Evolutionary conservation across 352 stramenopile genomes (phyloP).

Genomic region (Phytophthora cryptogea): DNA sequence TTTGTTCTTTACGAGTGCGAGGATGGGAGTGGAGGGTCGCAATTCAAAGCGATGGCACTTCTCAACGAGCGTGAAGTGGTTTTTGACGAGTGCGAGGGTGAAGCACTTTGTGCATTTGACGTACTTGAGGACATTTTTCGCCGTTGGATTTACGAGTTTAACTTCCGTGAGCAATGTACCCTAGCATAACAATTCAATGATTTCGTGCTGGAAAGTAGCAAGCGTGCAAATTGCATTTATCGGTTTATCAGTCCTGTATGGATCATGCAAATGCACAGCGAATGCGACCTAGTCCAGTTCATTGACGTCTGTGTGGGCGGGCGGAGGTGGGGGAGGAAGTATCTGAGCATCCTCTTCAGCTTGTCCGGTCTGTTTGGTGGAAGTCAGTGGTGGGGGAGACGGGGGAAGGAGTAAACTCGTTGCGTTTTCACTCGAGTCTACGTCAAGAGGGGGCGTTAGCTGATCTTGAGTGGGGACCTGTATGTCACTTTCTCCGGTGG

Average conservation of each 20-base stretch:
- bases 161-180: conserved; percentile 59
- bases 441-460: neutral
- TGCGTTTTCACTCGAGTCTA: neutral
- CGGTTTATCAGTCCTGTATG: conserved; percentile 5
- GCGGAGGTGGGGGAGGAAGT: neutral
- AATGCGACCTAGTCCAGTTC: conserved; percentile 44
- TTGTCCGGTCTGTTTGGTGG: conserved; percentile 7
- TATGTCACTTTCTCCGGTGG: conserved; percentile 2
- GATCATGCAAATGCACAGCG: neutral
- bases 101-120: conserved; percentile 56
- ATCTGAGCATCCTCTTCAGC: neutral
- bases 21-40: conserved; percentile 1
- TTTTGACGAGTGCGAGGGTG: conserved; percentile 52
- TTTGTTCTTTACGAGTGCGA: conserved; percentile 81
- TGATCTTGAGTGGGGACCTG: neutral
- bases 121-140: conserved; percentile 61
- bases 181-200: conserved; percentile 16
- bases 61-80: conserved; percentile 69
- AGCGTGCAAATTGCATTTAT: neutral
- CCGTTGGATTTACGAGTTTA: conserved; percentile 72
- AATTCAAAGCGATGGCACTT: conserved; percentile 58
- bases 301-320: conserved; percentile 49
- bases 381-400: conserved; percentile 18
- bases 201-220: neutral
- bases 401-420: conserved; percentile 7